These are phyloP conservation scores for Alternaria brassicicola DNA, from an alignment of 2,329 filamentous ascomycete species.

Conservation along the genomic window DNA sequence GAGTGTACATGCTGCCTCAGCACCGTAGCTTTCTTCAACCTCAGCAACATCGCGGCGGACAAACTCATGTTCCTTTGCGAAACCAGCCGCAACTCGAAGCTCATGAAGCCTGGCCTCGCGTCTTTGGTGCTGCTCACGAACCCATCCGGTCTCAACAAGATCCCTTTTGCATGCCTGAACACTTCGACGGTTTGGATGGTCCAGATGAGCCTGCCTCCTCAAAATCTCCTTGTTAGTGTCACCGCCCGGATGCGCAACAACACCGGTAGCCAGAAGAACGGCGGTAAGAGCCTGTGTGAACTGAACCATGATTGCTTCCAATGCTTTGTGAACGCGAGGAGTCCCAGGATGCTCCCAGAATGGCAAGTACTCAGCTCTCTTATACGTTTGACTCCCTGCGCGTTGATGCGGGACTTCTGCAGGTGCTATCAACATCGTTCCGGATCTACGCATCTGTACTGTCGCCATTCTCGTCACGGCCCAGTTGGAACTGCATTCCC, in stretches of 20 bases:
- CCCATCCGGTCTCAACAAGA: conserved; percentile 41
- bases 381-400: conserved; percentile 25
- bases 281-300: conserved; percentile 31
- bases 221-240: conserved; percentile 43
- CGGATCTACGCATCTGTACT: conserved; percentile 16
- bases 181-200: conserved; percentile 48
- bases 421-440: conserved; percentile 15
- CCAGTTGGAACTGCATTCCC: conserved; percentile 6
- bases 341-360: background rate
- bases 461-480: conserved; percentile 4
- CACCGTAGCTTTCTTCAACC: conserved; percentile 35
- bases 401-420: conserved; percentile 15
- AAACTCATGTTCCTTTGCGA: conserved; percentile 37
- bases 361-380: conserved; percentile 16
- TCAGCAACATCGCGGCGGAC: conserved; percentile 37
- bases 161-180: conserved; percentile 44
- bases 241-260: conserved; percentile 50
- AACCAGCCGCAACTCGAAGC: conserved; percentile 47
- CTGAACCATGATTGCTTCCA: conserved; percentile 32
- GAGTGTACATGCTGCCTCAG: conserved; percentile 40
- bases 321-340: background rate
- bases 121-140: conserved; percentile 45
- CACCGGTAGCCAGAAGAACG: conserved; percentile 33
- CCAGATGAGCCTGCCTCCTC: conserved; percentile 41
- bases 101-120: conserved; percentile 47